Base-by-base conservation (phyloP, 768 basidiomycete genomes). In the Lentinus tigrinus region DNA sequence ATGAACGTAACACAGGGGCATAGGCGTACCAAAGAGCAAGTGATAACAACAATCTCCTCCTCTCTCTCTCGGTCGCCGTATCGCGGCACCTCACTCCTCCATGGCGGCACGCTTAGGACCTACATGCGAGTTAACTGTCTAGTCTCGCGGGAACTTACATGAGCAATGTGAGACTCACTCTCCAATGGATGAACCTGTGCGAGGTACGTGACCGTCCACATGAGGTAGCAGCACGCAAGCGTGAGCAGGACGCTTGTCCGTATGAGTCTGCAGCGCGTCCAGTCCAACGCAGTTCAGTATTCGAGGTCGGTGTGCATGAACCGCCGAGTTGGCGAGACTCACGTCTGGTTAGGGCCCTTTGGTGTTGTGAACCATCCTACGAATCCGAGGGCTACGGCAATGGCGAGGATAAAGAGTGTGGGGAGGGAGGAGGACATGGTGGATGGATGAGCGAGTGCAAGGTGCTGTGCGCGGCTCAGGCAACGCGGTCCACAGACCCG, bases 121-220 rank as follows among this genome's bases (percentile, higher is more conserved):
- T 64, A 11, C 31, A 31, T 31, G 31, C 31, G 31, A 31, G 31
- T 31, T 11, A 31, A 11, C 31, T 6, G 6, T 31, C 31, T 11
- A 11, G 31, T 31, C 11, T 11, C 11, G 31, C 31, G 11, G 31
- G 7, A 31, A 6, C 7, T 31, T 6, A 6, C 7, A 31, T 31
- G 31, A 11, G 31, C 11, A 3, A 31, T 31, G 31, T 1, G 31
- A 7, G 11, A 57, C 69, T 60, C 51, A 95, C 95, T 75, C 68
- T 96, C 86, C 50, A 98, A 80, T 37, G 95, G 95, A 69, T 98
- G 87, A 50, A 97, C 73, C 69, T 98, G 95, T 1, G 95, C 94
- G 70, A 97, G 80, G 74, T 96, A 98, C n/a, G 95, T 95, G 68
- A 96, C 85, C 76, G 89, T 89, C 95, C 95, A 98, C 86, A 98